Base-by-base conservation (phyloP, 768 basidiomycete genomes). In the Naganishia friedmannii region DNA sequence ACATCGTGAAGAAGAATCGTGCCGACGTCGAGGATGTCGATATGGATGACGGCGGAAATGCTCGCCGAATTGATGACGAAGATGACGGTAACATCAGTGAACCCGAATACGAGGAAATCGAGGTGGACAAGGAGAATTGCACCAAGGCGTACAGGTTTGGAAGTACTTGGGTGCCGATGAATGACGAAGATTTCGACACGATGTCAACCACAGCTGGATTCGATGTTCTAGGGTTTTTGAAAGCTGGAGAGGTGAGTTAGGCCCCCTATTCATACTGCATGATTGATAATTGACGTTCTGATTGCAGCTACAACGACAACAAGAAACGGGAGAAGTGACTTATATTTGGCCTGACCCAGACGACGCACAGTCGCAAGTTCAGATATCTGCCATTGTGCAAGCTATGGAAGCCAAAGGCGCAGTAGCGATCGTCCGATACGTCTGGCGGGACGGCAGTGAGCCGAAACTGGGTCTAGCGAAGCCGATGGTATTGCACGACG, bases 211-310 rank as follows among this genome's bases (percentile, higher is more conserved):
- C 83, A 76, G 89, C 88, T 75, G 95, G 95, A 0, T 89, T 98
- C 56, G 91, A 95, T 63, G 87, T 98, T 53, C 87, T 89, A 74
- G 90, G 88, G 0, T 96, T 97, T 83, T 89, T 96, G 79, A 85
- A 83, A 4, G 79, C 77, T 29, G 85, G 85, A 67, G 88, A 89
- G 72, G 93, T 93, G 73, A 72, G 82, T 72, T 31, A 0, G 2
- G 6, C 28, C 6, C 7, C 23, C n/a, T 19, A 1, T 37, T 51
- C 26, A 0, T 13, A 12, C 10, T 1, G 32, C 7, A 65, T 29
- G 26, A 42, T 54, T 12, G 46, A 54, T 21, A 60, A n/a, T 51
- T 29, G 34, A 48, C n/a, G 32, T 15, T 19, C 69, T 37, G n/a
- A 42, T 46, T 5, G 45, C 74, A 94, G 92, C 89, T 92, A 81